A percentile compares a stretch with the other conserved stretches of the same genome.
These are phyloP conservation scores for Candida glaebosa DNA, from an alignment of 805 yeast species.

Conservation along the genomic window DNA sequence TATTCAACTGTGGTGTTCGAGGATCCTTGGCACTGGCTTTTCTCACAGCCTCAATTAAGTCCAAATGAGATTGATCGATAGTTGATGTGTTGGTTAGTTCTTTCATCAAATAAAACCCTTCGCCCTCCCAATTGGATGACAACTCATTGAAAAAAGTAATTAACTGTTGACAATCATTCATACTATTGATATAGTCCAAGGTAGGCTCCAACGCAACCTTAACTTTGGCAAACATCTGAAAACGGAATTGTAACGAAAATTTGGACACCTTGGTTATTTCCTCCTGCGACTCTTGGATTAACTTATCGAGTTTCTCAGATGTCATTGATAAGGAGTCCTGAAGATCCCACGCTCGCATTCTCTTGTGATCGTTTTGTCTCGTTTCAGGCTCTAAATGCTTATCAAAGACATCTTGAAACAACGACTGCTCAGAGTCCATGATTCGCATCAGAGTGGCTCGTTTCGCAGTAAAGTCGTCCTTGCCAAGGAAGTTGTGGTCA, in stretches of 20 bases:
- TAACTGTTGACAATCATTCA: slow-evolving; percentile 12
- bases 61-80: slow-evolving; percentile 16
- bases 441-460: slow-evolving; percentile 7
- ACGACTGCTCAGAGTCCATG: slow-evolving; percentile 18
- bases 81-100: slow-evolving; percentile 6
- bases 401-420: slow-evolving; percentile 23
- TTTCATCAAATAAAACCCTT: slow-evolving; percentile 8
- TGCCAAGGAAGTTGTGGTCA: slow-evolving; percentile 11
- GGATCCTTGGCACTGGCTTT: slow-evolving; percentile 16
- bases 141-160: slow-evolving; percentile 16
- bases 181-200: slow-evolving; percentile 15
- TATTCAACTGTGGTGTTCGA: slow-evolving; percentile 25
- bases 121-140: slow-evolving; percentile 6
- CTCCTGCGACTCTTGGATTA: slow-evolving; percentile 7
- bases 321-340: slow-evolving; percentile 1
- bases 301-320: slow-evolving; percentile 8
- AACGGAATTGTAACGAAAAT: slow-evolving; percentile 8
- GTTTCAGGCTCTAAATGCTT: slow-evolving; percentile 2
- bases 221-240: slow-evolving; percentile 14
- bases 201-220: slow-evolving; percentile 19
- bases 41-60: slow-evolving; percentile 15
- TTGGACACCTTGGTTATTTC: slow-evolving; percentile 6
- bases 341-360: not conserved
- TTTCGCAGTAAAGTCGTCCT: not conserved
- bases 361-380: not conserved